These are phyloP conservation scores for Chaetomium sp. DNA, from an alignment of 2,329 filamentous ascomycete species.

Conservation along the genomic window DNA sequence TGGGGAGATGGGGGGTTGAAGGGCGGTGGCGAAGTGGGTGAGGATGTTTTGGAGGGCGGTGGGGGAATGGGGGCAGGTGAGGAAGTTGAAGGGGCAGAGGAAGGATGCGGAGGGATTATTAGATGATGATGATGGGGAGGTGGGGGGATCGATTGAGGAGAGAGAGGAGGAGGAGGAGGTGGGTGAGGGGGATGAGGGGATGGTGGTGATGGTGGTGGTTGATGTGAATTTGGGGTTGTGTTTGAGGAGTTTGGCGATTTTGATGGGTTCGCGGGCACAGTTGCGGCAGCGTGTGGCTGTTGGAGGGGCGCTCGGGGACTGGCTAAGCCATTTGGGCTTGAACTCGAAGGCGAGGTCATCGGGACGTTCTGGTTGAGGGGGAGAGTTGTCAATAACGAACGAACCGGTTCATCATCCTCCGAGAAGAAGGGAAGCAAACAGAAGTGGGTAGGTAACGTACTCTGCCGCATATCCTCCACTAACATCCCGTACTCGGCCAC, in stretches of 20 bases:
- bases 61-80: slow-evolving; percentile 31
- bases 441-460: slow-evolving; percentile 18
- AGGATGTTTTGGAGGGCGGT: slow-evolving; percentile 11
- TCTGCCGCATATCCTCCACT: slow-evolving; percentile 64
- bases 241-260: slow-evolving; percentile 24
- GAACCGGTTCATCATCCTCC: neutral
- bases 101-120: slow-evolving; percentile 22
- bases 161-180: too few species aligned
- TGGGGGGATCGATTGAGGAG: too few species aligned
- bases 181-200: slow-evolving; percentile 14
- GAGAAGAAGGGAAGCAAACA: neutral
- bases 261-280: slow-evolving; percentile 49
- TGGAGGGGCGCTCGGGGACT: slow-evolving; percentile 64
- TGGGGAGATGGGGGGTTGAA: slow-evolving; percentile 32
- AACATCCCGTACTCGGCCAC: slow-evolving; percentile 60
- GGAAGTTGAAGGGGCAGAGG: slow-evolving; percentile 56
- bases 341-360: slow-evolving; percentile 55
- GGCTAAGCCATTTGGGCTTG: slow-evolving; percentile 78
- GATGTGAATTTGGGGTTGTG: slow-evolving; percentile 23
- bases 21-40: slow-evolving; percentile 15
- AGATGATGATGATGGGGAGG: too few species aligned
- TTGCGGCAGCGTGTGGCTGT: slow-evolving; percentile 63
- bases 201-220: neutral
- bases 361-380: slow-evolving; percentile 12
- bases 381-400: neutral